Base-by-base conservation (phyloP, 257 asterid genomes). In the Nicotiana benthamiana region DNA sequence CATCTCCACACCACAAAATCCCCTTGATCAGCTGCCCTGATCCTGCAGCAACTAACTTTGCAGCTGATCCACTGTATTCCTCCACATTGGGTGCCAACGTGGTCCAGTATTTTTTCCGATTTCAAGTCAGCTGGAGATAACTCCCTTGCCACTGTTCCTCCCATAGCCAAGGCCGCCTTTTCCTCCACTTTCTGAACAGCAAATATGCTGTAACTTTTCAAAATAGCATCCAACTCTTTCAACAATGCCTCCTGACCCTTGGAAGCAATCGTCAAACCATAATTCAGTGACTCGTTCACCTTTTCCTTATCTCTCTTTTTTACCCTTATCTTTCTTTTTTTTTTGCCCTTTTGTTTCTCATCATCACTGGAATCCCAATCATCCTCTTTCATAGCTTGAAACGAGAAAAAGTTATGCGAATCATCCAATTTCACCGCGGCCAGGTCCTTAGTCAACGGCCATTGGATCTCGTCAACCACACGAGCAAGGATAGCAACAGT, bases 1-100 rank as follows among this genome's bases (percentile, higher is more conserved):
- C 98, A 83, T 95, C 99, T 63, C 99, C 98, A 79, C 99, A 92
- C 99, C 99, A 95, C 79, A 95, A 79, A 64, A 95, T 91, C 65
- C 99, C 99, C 85, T 92, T 91, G 13, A 95, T 90, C 79, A 96
- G 90, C 86, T 89, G 92, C 63, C 99, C 99, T 13, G 99, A 94
- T 13, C 99, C 99, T 17, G 89, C 57, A 0, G 99, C 99, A 26
- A 96, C 90, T 83, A 96, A 84, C 90, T 85, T 89, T n/a, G 98
- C 97, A 0, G 98, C 98, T 1, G 86, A 86, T 18, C 97, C 91
- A 74, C 99, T 93, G 53, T 96, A 96, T 63, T 96, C 99, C 86
- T 96, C 99, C 80, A 96, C 99, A 81, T 96, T 96, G 6, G 99
- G 99, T 5, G 99, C 99, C 77, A 96, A 80, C 0, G 98, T 89